Evolutionary conservation across 2,329 filamentous ascomycete species (phyloP).

Genomic region (Aspergillus calidoustus): DNA sequence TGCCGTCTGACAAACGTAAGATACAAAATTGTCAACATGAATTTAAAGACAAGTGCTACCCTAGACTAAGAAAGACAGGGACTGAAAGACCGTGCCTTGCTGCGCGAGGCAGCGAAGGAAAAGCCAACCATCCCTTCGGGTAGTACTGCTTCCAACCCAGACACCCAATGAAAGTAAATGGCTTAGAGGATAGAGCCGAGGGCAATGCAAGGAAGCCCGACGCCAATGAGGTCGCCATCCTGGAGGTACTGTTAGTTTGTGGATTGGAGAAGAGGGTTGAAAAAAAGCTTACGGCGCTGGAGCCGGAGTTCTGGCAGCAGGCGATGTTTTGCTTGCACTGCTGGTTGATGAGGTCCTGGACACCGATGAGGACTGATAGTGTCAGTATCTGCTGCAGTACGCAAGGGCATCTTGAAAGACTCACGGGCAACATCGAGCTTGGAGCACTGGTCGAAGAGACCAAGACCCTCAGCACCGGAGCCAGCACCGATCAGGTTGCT

Average conservation of each 20-base stretch:
- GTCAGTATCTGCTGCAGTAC: background rate
- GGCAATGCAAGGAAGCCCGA: constrained; percentile 45
- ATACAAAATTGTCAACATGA: constrained; percentile 34
- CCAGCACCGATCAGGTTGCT: constrained; percentile 40
- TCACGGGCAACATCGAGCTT: constrained; percentile 42
- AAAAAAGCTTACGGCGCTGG: constrained; percentile 33
- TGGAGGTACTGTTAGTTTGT: constrained; percentile 20
- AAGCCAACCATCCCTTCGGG: background rate
- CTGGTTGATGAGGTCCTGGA: constrained; percentile 43
- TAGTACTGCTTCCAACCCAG: constrained; percentile 21
- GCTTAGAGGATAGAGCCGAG: constrained; percentile 45
- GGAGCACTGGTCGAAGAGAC: constrained; percentile 49
- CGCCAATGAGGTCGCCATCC: constrained; percentile 40
- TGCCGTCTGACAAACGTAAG: constrained; percentile 35
- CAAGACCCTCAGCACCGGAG: constrained; percentile 39
- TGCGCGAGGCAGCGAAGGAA: background rate
- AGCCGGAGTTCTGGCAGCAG: constrained; percentile 44
- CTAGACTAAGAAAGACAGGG: background rate
- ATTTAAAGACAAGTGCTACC: constrained; percentile 21
- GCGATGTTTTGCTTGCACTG: constrained; percentile 48
- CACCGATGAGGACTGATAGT: constrained; percentile 34
- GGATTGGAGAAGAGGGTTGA: accelerated
- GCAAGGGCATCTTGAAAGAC: constrained; percentile 6
- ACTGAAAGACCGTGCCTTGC: background rate
- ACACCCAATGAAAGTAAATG: background rate